Evolutionary conservation across 257 asterid genomes (phyloP).

Genomic region (Salvia miltiorrhiza): DNA sequence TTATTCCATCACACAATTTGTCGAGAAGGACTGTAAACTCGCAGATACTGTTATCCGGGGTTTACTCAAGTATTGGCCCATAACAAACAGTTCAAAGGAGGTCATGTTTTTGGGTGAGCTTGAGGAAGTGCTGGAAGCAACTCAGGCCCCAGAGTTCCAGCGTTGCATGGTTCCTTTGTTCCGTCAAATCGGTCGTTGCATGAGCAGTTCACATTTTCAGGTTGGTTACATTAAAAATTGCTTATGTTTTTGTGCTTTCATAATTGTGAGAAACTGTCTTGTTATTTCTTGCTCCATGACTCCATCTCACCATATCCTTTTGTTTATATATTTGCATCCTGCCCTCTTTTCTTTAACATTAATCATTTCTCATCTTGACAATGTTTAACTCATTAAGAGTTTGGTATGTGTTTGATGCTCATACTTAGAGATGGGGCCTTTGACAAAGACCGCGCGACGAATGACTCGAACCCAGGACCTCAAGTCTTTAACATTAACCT

Average conservation of each 20-base stretch:
- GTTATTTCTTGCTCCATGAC: conserved; percentile 5
- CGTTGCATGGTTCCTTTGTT: conserved; percentile 84
- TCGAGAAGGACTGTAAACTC: conserved; percentile 80
- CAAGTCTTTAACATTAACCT: too few species aligned
- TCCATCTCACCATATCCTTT: not conserved
- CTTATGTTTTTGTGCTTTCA: not conserved
- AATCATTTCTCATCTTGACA: not conserved
- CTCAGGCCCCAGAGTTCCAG: conserved; percentile 75
- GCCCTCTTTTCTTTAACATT: not conserved
- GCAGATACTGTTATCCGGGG: conserved; percentile 84
- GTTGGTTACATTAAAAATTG: conserved; percentile 29
- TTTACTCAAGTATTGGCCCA: conserved; percentile 72
- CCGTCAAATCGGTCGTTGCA: conserved; percentile 54
- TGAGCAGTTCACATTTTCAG: conserved; percentile 86
- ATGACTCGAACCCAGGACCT: too few species aligned
- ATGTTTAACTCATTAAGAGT: not conserved
- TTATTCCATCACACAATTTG: conserved; percentile 73
- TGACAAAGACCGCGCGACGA: too few species aligned
- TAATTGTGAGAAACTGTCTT: not conserved
- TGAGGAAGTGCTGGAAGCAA: conserved; percentile 83
- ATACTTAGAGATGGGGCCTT: not conserved
- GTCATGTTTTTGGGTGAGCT: conserved; percentile 82
- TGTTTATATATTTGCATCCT: not conserved
- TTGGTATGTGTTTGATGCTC: not conserved
- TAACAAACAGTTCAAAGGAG: conserved; percentile 81